Base-by-base conservation (phyloP, 2,329 filamentous ascomycete species). In the Bretziella fagacearum region DNA sequence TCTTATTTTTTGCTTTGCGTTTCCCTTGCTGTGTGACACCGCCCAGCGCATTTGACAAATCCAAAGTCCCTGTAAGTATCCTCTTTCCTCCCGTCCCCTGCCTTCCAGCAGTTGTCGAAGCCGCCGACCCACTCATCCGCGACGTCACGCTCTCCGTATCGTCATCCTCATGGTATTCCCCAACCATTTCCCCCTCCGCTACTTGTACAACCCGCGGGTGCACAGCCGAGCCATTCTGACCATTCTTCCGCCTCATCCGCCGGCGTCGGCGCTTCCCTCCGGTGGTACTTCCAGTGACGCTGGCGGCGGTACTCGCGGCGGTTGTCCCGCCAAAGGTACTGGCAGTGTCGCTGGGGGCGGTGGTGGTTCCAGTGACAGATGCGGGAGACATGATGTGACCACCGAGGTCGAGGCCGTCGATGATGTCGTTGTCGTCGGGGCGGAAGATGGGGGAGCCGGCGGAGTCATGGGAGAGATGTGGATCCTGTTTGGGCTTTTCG, bases 371-470 rank as follows among this genome's bases (percentile, higher is more conserved):
- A 7, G 43, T 30, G 7, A 25, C 23, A 5, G 22, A 27, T 6
- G 13, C 39, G 11, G 39, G 30, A n/a, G n/a, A 13, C 11, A 33
- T n/a, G 30, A 33, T 17, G 30, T n/a, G n/a, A 17, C 25, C 25
- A 20, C 13, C 15, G 15, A 52, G 35, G 30, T 50, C 48, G 17
- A 49, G n/a, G 7, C 48, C 51, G 36, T 50, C 47, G 10, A 50
- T 41, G 20, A 49, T 47, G 41, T 50, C 51, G 35, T 47, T 45
- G 15, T 47, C 35, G 20, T 52, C 48, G 10, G 48, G 51, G 33
- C 17, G 27, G 7, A 50, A 22, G 11, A 47, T 50, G 4, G 44
- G 44, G 7, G 43, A 47, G 29, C 44, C 44, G 20, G 44, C 5
- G 4, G 30, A 15, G n/a, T 25, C 36, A 18, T 27, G 33, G 30